Conservation (phyloP, 2,329 filamentous ascomycete species). For the Aspergillus sergii region DNA sequence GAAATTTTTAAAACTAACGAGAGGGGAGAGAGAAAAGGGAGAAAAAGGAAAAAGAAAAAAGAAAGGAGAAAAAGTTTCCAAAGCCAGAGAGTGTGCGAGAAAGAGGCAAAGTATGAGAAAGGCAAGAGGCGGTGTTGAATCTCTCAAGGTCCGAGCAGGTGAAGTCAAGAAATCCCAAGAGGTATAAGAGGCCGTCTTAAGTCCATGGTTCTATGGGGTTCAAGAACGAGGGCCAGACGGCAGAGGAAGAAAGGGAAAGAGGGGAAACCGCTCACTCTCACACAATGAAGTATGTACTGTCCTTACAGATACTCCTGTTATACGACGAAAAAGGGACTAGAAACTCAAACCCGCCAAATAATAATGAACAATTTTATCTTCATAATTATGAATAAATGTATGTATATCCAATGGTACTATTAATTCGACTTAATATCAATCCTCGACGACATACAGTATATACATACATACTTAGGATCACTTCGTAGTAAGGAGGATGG, state of each 20-base stretch:
- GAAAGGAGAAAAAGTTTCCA: neutral
- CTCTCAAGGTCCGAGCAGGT: neutral
- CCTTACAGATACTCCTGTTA: too few species aligned
- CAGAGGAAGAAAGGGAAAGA: neutral
- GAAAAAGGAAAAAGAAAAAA: too few species aligned
- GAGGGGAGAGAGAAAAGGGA: neutral
- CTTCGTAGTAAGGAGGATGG: neutral
- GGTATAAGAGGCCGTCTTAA: neutral
- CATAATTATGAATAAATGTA: too few species aligned
- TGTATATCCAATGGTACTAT: too few species aligned
- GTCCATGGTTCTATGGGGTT: neutral
- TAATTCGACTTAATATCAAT: too few species aligned
- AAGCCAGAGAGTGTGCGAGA: neutral
- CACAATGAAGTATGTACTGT: neutral
- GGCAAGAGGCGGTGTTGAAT: constrained; percentile 12
- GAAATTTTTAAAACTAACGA: neutral
- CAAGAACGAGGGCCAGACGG: neutral
- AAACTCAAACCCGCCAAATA: neutral
- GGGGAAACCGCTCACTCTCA: neutral
- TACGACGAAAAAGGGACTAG: neutral
- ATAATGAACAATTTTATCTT: neutral
- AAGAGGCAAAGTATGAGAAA: neutral
- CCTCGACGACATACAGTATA: too few species aligned
- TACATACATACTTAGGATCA: too few species aligned
- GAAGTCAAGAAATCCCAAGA: neutral